A percentile compares a stretch with the other conserved stretches of the same genome.
phyloP scores from a whole-genome alignment of 2,329 filamentous ascomycete species.

The Apiospora koreana region DNA sequence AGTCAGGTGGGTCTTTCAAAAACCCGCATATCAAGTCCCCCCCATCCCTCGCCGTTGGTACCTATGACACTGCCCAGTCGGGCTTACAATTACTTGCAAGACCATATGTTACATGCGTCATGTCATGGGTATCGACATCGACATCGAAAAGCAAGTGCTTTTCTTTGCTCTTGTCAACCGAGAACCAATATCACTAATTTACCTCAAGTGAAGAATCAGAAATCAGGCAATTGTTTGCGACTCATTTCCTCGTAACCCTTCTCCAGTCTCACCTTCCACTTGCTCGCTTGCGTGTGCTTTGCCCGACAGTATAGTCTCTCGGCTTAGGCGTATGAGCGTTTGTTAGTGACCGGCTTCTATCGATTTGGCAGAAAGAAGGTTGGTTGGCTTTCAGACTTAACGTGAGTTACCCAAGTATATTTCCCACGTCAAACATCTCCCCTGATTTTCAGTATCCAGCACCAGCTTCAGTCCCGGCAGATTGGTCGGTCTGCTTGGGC shows the following conservation, averaged over 20 bases:
- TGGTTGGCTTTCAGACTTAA: neutral
- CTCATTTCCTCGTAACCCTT: neutral
- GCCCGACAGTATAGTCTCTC: neutral
- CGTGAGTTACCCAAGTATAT: neutral
- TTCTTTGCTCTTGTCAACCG: neutral
- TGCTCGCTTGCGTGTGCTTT: neutral
- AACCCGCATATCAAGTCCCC: neutral
- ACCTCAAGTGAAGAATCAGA: neutral
- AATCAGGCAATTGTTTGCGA: neutral
- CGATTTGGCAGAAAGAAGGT: neutral
- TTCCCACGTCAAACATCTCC: constrained; percentile 3
- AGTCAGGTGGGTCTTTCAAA: neutral
- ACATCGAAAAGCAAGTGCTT: neutral
- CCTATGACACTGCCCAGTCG: constrained; percentile 1
- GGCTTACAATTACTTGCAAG: neutral
- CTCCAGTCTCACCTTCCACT: neutral
- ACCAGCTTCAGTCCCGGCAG: constrained; percentile 20
- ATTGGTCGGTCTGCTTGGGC: constrained; percentile 28
- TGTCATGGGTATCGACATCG: neutral
- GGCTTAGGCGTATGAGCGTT: neutral
- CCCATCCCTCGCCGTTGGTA: neutral
- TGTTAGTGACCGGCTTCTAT: neutral
- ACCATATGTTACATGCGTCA: neutral
- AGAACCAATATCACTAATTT: neutral
- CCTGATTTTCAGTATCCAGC: constrained; percentile 14